Percentiles rank a stretch among this genome's conserved stretches.
Evolutionary conservation across 1,139 yeast genomes (phyloP).

Genomic region (Pichia terricola): DNA sequence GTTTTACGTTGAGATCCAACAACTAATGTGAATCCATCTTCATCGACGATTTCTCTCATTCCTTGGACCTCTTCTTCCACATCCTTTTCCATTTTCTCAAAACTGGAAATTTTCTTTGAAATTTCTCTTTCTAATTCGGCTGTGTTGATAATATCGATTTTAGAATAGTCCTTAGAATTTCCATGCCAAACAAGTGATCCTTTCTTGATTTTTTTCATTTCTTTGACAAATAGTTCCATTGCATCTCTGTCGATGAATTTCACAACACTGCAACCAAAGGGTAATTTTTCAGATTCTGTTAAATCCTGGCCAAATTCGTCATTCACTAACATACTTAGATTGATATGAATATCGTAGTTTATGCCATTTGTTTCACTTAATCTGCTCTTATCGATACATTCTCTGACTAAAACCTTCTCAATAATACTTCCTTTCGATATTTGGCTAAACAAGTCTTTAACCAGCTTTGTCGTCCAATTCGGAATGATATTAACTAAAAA

Average conservation of each 20-base stretch:
- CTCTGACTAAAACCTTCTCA: conserved; percentile 7
- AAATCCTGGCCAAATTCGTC: conserved; percentile 34
- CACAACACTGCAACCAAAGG: conserved; percentile 65
- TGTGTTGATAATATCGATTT: conserved; percentile 21
- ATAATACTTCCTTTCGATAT: conserved; percentile 40
- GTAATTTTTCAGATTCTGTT: conserved; percentile 31
- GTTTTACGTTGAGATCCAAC: conserved; percentile 82
- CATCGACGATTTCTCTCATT: conserved; percentile 62
- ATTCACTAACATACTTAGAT: conserved; percentile 51
- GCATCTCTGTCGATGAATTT: conserved; percentile 72
- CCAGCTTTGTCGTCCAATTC: conserved; percentile 37
- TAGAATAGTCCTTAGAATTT: neutral
- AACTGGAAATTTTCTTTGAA: conserved; percentile 51
- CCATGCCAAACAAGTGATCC: conserved; percentile 14
- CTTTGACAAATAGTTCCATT: conserved; percentile 49
- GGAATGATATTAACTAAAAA: conserved; percentile 76
- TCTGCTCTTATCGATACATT: conserved; percentile 5
- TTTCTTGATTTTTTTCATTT: conserved; percentile 7
- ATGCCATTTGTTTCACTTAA: conserved; percentile 7
- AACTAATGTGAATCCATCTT: conserved; percentile 87
- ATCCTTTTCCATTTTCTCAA: conserved; percentile 63
- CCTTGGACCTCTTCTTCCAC: conserved; percentile 49
- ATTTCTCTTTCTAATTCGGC: conserved; percentile 41
- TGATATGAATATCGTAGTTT: conserved; percentile 42
- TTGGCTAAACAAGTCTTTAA: conserved; percentile 50